Base-by-base conservation (phyloP, 225 moss, liverwort and hornwort species). In the Marchantia paleacea region DNA sequence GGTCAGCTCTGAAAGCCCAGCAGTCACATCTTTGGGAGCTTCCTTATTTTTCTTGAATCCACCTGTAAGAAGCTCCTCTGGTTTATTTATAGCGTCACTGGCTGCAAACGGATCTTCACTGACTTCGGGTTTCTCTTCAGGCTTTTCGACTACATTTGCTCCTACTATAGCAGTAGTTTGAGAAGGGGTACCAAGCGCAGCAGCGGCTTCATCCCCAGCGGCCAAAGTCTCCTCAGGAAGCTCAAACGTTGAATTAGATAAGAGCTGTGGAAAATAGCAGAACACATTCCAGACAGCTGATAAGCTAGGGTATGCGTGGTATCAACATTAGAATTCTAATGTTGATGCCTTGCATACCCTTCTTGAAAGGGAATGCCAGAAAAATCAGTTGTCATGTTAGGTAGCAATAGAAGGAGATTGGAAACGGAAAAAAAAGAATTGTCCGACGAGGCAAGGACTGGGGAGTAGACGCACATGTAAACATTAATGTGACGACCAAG, bases 71-170 rank as follows among this genome's bases (percentile, higher is more conserved):
- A 94, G 90, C 22, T 90, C 87, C 79, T 95, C 94, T 77, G 99
- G 99, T 78, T 94, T 92, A 80, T 92, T 91, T 55, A 99, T 89
- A 61, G 93, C 90, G 83, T 94, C 95, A 87, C 99, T 99, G 67
- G 99, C 99, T 78, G 95, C 99, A 88, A 99, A 99, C 24, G 99
- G 99, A 85, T 99, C 99, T 83, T 91, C 95, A 60, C 81, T 90
- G 51, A 89, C 92, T 54, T 90, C 86, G 63, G 91, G 87, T 63
- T 88, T 90, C 82, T 92, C 90, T 80, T 92, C 93, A 24, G 87
- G 81, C 88, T 91, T 89, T 85, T 90, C 90, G n/a, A 85, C 81
- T 64, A 81, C 85, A 81, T 67, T 81, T 73, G 83, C 77, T 51
- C 88, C 88, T 67, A 81, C 92, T 72, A 87, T 88, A 66, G 91